These are phyloP conservation scores for Aspergillus nidulans DNA, from an alignment of 495 filamentous ascomycete genomes.

Conservation along the genomic window DNA sequence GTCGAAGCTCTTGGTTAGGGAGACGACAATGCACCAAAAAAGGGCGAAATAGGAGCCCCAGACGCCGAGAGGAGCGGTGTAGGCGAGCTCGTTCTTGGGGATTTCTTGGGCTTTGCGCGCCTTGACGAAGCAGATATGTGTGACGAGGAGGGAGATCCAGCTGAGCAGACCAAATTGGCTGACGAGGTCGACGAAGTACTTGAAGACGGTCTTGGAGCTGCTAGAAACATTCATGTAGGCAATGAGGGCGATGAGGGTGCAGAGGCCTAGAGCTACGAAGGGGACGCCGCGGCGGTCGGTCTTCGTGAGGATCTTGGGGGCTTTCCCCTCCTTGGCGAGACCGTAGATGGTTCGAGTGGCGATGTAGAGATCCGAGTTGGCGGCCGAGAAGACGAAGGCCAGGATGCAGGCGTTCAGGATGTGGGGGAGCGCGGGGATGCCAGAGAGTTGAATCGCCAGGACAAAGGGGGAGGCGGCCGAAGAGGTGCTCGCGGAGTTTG, in stretches of 20 bases:
- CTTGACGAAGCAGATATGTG: slow-evolving; percentile 74
- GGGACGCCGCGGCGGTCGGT: slow-evolving; percentile 77
- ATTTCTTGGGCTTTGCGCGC: slow-evolving; percentile 71
- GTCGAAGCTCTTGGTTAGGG: slow-evolving; percentile 72
- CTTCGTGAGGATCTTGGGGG: slow-evolving; percentile 63
- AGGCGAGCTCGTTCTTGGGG: slow-evolving; percentile 60
- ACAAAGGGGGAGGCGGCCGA: slow-evolving; percentile 61
- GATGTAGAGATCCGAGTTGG: slow-evolving; percentile 73
- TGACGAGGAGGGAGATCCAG: slow-evolving; percentile 80
- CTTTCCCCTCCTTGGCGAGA: slow-evolving; percentile 70
- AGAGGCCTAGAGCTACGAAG: slow-evolving; percentile 59
- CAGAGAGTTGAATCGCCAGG: slow-evolving; percentile 51
- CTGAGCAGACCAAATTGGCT: slow-evolving; percentile 77
- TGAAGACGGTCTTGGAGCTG: slow-evolving; percentile 65
- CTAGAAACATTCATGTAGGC: slow-evolving; percentile 75
- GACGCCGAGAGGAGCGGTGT: slow-evolving; percentile 66
- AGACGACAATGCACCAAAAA: slow-evolving; percentile 64
- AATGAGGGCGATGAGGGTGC: slow-evolving; percentile 59
- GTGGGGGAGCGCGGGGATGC: slow-evolving; percentile 49
- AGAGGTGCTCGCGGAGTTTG: slow-evolving; percentile 38
- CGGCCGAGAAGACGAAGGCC: slow-evolving; percentile 74
- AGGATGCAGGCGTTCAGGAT: slow-evolving; percentile 66
- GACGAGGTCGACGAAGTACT: slow-evolving; percentile 80
- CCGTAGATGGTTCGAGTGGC: slow-evolving; percentile 78
- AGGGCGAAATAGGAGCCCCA: slow-evolving; percentile 65